Base-by-base conservation (phyloP, 2,329 filamentous ascomycete genomes). In the Aspergillus fijiensis region DNA sequence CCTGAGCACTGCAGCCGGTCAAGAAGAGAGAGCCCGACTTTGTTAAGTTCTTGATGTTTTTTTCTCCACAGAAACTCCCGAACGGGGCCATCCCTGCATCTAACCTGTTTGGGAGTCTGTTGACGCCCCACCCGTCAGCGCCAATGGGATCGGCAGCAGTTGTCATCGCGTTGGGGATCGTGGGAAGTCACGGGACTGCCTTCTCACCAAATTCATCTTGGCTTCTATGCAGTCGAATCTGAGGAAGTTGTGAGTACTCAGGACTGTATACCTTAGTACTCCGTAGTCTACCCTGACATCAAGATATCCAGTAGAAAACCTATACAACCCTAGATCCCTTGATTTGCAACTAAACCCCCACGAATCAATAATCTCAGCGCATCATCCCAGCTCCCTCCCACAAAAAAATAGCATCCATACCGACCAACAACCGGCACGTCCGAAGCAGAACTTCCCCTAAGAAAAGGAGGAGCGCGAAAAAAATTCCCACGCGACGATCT, bases 81-180 rank as follows among this genome's bases (percentile, higher is more conserved):
- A 35, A 29, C 21, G n/a, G 33, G 14, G 9, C 39, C 53, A 47
- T 55, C 42, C 42, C 39, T 47, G 29, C 42, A 4, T 16, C 53
- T 55, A 55, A 55, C 53, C 53, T 12, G 27, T 23, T 55, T 21
- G 53, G 27, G 53, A 29, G 42, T 55, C 16, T 55, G 53, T 55
- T 55, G 53, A 55, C 53, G 53, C 21, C 53, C 53, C 53, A 55
- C 53, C 27, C 21, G 27, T 11, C 45, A 10, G 27, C 19, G n/a
- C 53, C 53, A 55, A 55, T 55, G n/a, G 42, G 11, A 45, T 14
- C n/a, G 42, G 14, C 19, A 31, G 53, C 42, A 55, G 53, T 49
- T 48, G 53, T 55, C 53, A 55, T 55, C 53, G 42, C 53, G 53
- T 55, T 55, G 53, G 53, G 33, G 53, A 49, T 31, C 39, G 35